Percentiles rank a stretch among this genome's conserved stretches.
Evolutionary conservation across 371 early-diverging fungal species (phyloP).

Genomic region (Mortierella sp.): DNA sequence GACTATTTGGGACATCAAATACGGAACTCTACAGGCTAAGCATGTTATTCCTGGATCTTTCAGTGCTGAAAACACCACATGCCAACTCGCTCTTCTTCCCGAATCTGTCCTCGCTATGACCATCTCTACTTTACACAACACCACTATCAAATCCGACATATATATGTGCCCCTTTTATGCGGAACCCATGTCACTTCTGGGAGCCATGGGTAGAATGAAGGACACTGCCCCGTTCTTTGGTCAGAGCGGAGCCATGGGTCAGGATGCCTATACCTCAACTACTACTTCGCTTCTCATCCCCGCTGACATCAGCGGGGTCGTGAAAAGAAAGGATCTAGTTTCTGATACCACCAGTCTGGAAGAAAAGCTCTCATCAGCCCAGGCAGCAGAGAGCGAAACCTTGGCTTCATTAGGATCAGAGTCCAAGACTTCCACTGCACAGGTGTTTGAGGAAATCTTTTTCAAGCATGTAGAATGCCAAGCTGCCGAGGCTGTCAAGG

Average conservation of each 20-base stretch:
- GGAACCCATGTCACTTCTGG: slow-evolving; percentile 74
- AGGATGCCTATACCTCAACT: slow-evolving; percentile 43
- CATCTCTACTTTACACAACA: slow-evolving; percentile 56
- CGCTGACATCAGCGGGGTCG: slow-evolving; percentile 8
- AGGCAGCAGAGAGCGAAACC: slow-evolving; percentile 58
- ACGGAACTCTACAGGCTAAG: slow-evolving; percentile 76
- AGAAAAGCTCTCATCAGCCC: slow-evolving; percentile 50
- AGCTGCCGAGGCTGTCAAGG: slow-evolving; percentile 26
- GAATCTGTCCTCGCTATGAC: slow-evolving; percentile 47
- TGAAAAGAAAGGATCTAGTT: slow-evolving; percentile 25
- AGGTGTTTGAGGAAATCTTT: slow-evolving; percentile 32
- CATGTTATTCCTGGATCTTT: slow-evolving; percentile 37
- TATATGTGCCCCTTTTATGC: slow-evolving; percentile 72
- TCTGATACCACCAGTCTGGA: background rate
- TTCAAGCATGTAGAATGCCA: slow-evolving; percentile 51
- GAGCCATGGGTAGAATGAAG: slow-evolving; percentile 75
- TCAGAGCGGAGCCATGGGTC: slow-evolving; percentile 24
- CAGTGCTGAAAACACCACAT: slow-evolving; percentile 40
- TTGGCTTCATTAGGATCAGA: slow-evolving; percentile 20
- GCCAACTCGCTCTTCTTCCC: slow-evolving; percentile 57
- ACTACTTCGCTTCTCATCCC: slow-evolving; percentile 34
- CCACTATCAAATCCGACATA: slow-evolving; percentile 65
- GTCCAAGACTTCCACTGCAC: slow-evolving; percentile 20
- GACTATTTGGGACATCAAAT: slow-evolving; percentile 80
- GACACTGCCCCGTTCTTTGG: slow-evolving; percentile 62